Percentiles rank a stretch among this genome's conserved stretches.
Evolutionary conservation across 1,284 basidiomycete species (phyloP).

Genomic region (Paramarasmius palmivorus): DNA sequence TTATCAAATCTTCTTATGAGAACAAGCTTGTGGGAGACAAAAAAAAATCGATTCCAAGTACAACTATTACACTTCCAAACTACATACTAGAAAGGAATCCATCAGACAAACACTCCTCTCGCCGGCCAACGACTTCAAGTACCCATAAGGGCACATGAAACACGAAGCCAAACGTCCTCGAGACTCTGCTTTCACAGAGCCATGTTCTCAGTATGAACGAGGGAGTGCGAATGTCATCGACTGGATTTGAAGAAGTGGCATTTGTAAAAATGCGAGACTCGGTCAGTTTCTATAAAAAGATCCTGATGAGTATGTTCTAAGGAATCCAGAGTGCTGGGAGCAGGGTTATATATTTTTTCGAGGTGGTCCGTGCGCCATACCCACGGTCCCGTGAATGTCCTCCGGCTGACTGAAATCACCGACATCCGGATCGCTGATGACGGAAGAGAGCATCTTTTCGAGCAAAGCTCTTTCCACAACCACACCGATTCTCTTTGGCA

Average conservation of each 20-base stretch:
- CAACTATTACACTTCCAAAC: no score
- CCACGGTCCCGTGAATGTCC: conserved; percentile 15
- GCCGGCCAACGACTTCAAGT: conserved; percentile 44
- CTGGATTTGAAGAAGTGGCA: conserved; percentile 79
- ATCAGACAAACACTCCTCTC: conserved; percentile 76
- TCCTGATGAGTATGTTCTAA: conserved; percentile 83
- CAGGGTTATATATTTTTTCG: conserved; percentile 38
- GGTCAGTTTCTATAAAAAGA: conserved; percentile 89
- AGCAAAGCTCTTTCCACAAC: no score
- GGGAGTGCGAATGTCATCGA: conserved; percentile 72
- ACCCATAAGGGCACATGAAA: conserved; percentile 37
- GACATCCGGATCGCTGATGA: no score
- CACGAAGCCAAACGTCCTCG: conserved; percentile 71
- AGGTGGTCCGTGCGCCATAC: conserved; percentile 35
- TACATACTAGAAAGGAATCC: conserved; percentile 48
- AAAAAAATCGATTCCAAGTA: no score
- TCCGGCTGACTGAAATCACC: no score
- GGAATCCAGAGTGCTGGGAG: conserved; percentile 27
- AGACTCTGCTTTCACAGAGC: conserved; percentile 40
- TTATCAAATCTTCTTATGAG: no score
- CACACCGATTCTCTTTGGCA: no score
- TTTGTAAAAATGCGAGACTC: conserved; percentile 86
- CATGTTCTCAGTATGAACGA: conserved; percentile 79
- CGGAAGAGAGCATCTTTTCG: no score
- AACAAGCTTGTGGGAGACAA: no score